A percentile compares a stretch with the other conserved stretches of the same genome.
Conservation (phyloP, 164 flowering plant species). For the Berberis thunbergii region DNA sequence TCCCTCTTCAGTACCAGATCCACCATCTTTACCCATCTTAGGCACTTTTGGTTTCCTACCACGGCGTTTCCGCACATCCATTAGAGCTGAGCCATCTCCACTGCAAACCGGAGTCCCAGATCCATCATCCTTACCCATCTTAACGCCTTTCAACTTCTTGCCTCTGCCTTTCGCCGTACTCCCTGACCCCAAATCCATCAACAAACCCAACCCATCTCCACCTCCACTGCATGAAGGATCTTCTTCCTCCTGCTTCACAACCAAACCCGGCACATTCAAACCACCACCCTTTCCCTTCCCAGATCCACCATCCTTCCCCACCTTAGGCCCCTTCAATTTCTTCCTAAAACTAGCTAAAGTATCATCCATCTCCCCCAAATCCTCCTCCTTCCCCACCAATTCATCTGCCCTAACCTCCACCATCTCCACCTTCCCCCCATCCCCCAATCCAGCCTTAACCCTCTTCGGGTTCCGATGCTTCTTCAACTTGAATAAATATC, state of each 20-base stretch:
- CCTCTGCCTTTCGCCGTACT: slow-evolving; percentile 16
- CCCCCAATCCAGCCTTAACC: slow-evolving; percentile 29
- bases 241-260: slow-evolving; percentile 14
- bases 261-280: slow-evolving; percentile 9
- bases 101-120: too few relatives aligned
- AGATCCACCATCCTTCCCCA: slow-evolving; percentile 25
- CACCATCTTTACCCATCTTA: too few relatives aligned
- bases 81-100: too few relatives aligned
- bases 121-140: too few relatives aligned
- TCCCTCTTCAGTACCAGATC: too few relatives aligned
- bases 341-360: slow-evolving; percentile 65
- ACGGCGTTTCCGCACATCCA: too few relatives aligned
- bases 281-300: slow-evolving; percentile 14
- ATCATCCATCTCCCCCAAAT: slow-evolving; percentile 55
- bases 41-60: too few relatives aligned
- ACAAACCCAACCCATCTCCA: slow-evolving; percentile 20
- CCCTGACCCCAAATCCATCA: slow-evolving; percentile 9
- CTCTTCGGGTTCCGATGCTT: slow-evolving; percentile 34
- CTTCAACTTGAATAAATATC: slow-evolving; percentile 44
- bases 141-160: slow-evolving; percentile 7
- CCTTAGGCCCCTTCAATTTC: slow-evolving; percentile 61
- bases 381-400: slow-evolving; percentile 21
- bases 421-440: slow-evolving; percentile 2
- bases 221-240: slow-evolving; percentile 1
- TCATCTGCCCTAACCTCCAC: slow-evolving; percentile 21